phyloP scores from a whole-genome alignment of 495 filamentous ascomycete species.

The Aspergillus ellipticus region DNA sequence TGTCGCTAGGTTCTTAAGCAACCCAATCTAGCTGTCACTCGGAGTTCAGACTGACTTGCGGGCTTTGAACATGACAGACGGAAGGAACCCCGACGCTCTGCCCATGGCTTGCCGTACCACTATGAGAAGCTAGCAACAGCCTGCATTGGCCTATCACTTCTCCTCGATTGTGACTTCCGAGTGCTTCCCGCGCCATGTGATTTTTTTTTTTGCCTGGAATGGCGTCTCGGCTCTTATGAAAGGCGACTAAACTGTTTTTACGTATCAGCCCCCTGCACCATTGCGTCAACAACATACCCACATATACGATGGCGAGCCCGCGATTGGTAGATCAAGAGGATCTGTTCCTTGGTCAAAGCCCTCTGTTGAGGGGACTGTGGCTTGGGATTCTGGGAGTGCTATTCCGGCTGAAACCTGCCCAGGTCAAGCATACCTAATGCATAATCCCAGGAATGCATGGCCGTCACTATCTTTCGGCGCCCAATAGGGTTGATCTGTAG shows the following conservation, averaged over 20 bases:
- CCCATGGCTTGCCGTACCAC: neutral
- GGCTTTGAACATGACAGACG: neutral
- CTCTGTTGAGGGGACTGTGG: neutral
- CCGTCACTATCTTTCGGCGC: neutral
- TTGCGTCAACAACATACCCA: neutral
- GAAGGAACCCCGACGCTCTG: neutral
- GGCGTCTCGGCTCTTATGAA: neutral
- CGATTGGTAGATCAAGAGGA: neutral
- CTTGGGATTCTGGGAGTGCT: neutral
- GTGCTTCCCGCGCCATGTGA: slow-evolving; percentile 1
- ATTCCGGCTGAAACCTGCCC: neutral
- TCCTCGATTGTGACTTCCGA: neutral
- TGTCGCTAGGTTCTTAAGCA: neutral
- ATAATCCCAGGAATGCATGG: neutral
- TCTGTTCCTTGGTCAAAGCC: neutral
- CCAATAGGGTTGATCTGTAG: neutral
- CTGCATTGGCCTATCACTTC: neutral
- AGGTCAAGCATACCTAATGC: neutral
- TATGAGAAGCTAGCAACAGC: neutral
- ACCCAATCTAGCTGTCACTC: slow-evolving; percentile 1
- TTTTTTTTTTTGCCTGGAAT: neutral
- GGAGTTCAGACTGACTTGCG: neutral
- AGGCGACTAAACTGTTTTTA: neutral
- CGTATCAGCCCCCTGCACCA: neutral
- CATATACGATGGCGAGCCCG: neutral